Base-by-base conservation (phyloP, 495 filamentous ascomycete species). In the Aspergillus haitiensis region DNA sequence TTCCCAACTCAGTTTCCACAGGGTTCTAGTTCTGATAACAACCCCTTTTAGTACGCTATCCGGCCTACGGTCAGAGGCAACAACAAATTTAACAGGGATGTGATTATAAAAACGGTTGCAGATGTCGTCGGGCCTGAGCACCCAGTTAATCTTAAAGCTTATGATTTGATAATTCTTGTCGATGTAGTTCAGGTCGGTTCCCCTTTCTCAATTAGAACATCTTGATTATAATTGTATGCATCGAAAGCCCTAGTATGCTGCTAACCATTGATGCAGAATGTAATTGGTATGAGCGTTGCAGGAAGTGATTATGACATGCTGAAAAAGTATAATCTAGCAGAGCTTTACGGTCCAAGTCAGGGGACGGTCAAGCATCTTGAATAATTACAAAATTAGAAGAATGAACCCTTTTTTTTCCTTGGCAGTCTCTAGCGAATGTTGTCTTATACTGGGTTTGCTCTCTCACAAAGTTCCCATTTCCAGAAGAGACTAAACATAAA, bases 161-260 rank as follows among this genome's bases (percentile, higher is more conserved):
- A 91, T 34, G 92, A 98, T 72, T 76, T 89, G 60, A 81, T 94
- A 33, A 92, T 99, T 63, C 73, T 97, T 37, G 86, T 98, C 35
- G 90, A 96, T 64, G 79, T 99, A 18, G 93, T 89, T 70, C 87
- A 94, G 82, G 93, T 95, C 78, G 69, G 83, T 73, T 59, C 33
- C 31, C 4, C 32, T 27, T 27, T 27, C 21, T 27, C 21, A 27
- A 27, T 27, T 27, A 27, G 13, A 33, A 39, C 3, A 7, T 48
- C 15, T 32, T 50, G 9, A 6, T 18, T 21, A 32, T 46, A 3
- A 21, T 12, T 37, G 2, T 10, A 8, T 15, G 9, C 16, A 39
- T 9, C 11, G 11, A 42, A 42, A 51, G 37, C 8, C 13, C 15
- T 13, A 40, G 12, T 36, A 6, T 18, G 54, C 65, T n/a, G 62